phyloP scores from a whole-genome alignment of 257 asterid species.

The Salvia splendens region DNA sequence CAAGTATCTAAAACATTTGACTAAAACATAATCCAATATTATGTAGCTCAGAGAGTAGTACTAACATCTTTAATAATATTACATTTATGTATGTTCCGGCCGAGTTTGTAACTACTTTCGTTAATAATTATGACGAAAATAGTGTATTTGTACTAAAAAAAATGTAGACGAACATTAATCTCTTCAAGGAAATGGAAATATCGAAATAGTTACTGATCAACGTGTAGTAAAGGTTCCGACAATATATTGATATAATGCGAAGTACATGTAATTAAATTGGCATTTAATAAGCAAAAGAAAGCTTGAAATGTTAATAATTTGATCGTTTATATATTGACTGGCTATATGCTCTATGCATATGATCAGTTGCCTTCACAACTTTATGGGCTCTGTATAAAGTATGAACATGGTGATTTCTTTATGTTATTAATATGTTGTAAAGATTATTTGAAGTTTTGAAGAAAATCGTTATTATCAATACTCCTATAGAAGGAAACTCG shows the following conservation, averaged over 20 bases:
- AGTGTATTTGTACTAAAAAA: neutral
- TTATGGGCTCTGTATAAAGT: no score
- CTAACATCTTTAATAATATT: neutral
- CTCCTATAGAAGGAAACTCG: no score
- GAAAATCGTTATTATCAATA: no score
- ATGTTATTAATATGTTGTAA: no score
- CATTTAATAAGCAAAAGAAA: constrained; percentile 20
- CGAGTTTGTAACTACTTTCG: neutral
- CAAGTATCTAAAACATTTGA: no score
- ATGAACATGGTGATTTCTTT: no score
- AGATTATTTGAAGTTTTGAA: no score
- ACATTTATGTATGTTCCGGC: neutral
- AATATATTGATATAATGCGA: neutral
- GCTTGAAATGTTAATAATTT: constrained; percentile 18
- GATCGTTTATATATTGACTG: neutral
- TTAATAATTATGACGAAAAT: neutral
- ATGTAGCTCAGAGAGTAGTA: neutral
- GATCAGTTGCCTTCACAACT: no score
- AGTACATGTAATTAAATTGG: neutral
- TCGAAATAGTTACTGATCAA: neutral
- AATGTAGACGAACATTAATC: neutral
- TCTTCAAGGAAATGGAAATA: neutral
- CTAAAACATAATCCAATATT: no score
- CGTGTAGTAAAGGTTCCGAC: no score
- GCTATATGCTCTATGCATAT: no score